Evolutionary conservation across 495 filamentous ascomycete genomes (phyloP), one percentile per base, ranked within the genome.

Genomic region (Chlorociboria aeruginascens): DNA sequence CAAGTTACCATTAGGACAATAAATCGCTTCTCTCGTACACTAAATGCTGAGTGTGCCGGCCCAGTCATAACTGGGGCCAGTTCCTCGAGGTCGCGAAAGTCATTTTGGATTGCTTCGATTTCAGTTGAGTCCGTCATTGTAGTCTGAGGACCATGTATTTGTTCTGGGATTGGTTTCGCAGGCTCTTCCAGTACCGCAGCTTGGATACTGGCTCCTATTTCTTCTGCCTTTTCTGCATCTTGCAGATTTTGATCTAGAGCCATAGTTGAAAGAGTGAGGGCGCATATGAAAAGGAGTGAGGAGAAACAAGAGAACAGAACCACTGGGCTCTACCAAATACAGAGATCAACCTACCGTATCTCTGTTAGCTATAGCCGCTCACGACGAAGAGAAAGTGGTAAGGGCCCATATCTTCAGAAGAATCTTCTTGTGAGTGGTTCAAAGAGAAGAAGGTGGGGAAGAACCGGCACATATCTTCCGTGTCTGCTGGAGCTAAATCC

Each of bases 1-100:
- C 71, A 69, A 20, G 77, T 75, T 35, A 81, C 76, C 64, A 90
- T 79, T 51, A 53, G 20, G 11, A 67, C 56, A 42, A 69, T 71
- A 49, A 59, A 65, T 45, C 60, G 41, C 38, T 68, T 69, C 50
- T 69, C 50, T 46, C 46, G 45, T 40, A 3, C 37, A 9, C 43
- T 32, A 17, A 61, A 61, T 3, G 45, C 55, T 1, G 54, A 61
- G 41, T 61, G 57, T 3, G 50, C 49, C 10, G 58, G 58, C 7
- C 45, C 55, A 11, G 51, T 43, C 1, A 16, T 42, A 32, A 53
- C 55, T 34, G 43, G n/a, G 7, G 51, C 54, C 35, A 55, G 33
- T 25, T 37, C 46, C 40, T 57, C 57, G 16, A 55, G 49, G 32
- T 58, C 48, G 31, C 32, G 40, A 36, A 32, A 20, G 7, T 42